Conservation (phyloP, 352 stramenopile genomes). For the Globisporangium cystogenes region DNA sequence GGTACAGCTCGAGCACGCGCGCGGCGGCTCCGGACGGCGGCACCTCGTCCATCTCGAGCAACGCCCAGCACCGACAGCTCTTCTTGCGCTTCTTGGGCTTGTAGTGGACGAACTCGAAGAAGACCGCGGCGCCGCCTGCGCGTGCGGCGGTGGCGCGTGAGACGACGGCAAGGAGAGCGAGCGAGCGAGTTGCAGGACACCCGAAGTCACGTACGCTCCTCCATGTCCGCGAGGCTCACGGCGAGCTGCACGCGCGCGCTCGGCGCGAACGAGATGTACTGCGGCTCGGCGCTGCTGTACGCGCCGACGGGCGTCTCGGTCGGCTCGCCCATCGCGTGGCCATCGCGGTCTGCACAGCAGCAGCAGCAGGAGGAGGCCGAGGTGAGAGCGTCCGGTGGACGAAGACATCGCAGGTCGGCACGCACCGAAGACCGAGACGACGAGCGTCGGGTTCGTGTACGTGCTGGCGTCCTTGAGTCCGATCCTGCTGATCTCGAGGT, state of each 20-base stretch:
- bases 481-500: conserved; percentile 47
- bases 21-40: background rate
- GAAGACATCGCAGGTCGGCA: background rate
- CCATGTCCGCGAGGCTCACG: conserved; percentile 41
- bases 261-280: conserved; percentile 43
- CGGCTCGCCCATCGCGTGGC: conserved; percentile 45
- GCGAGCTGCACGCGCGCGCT: conserved; percentile 28
- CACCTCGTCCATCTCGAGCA: conserved; percentile 72
- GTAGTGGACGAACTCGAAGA: conserved; percentile 74
- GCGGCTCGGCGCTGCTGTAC: conserved; percentile 23
- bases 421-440: conserved; percentile 55
- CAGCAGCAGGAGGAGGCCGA: no score
- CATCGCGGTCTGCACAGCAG: conserved; percentile 45
- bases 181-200: no score
- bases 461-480: conserved; percentile 56
- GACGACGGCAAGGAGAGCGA: no score
- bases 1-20: conserved; percentile 56
- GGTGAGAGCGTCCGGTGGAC: no score
- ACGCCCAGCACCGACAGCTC: conserved; percentile 64
- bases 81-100: conserved; percentile 77
- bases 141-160: background rate
- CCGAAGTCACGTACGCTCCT: conserved; percentile 38
- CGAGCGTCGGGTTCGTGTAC: conserved; percentile 61
- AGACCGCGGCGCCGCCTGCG: conserved; percentile 47
- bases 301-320: conserved; percentile 38